Conservation (phyloP, 148 eudicot genomes). For the Rheum nobile region DNA sequence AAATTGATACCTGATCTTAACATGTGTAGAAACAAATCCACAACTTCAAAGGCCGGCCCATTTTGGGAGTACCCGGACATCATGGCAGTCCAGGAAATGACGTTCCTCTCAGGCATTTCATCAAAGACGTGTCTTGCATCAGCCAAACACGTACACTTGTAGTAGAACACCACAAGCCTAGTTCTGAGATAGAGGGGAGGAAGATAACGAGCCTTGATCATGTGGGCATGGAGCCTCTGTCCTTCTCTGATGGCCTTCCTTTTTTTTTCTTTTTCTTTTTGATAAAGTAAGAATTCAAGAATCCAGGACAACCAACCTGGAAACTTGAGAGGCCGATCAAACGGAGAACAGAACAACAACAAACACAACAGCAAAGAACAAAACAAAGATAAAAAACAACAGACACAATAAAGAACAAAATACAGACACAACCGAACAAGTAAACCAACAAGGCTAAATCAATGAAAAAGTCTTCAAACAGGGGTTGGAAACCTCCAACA, state of each 20-base stretch:
- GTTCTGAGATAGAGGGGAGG: slow-evolving; percentile 53
- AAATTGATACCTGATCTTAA: slow-evolving; percentile 64
- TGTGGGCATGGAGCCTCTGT: slow-evolving; percentile 76
- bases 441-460: too few species aligned
- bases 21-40: slow-evolving; percentile 54
- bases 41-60: slow-evolving; percentile 39
- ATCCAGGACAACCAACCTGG: too few species aligned
- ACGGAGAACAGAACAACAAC: too few species aligned
- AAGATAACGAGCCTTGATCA: slow-evolving; percentile 59
- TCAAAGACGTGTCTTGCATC: slow-evolving; percentile 71
- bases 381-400: too few species aligned
- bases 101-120: slow-evolving; percentile 77
- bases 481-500: too few species aligned
- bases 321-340: too few species aligned
- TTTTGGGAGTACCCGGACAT: slow-evolving; percentile 56
- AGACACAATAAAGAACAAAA: too few species aligned
- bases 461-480: too few species aligned
- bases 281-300: too few species aligned
- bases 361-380: too few species aligned
- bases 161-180: slow-evolving; percentile 47
- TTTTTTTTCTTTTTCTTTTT: too few species aligned
- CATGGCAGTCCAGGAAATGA: slow-evolving; percentile 90
- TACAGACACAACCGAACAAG: too few species aligned
- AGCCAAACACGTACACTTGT: slow-evolving; percentile 42
- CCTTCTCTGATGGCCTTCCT: slow-evolving; percentile 56